Evolutionary conservation across 2,329 filamentous ascomycete genomes (phyloP).

Genomic region (Pseudogymnoascus sp.): DNA sequence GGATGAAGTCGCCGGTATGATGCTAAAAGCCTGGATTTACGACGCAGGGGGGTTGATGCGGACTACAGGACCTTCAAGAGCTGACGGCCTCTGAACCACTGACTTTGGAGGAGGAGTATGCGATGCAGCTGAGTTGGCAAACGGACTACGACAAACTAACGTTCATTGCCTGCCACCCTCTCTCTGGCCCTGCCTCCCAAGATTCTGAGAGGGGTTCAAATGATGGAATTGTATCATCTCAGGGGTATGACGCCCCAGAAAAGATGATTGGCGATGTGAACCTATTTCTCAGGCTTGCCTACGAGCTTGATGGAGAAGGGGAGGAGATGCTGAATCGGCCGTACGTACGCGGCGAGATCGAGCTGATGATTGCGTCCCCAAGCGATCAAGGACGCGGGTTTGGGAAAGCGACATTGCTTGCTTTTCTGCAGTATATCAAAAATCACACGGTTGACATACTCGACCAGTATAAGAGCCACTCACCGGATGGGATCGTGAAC

Average conservation of each 20-base stretch:
- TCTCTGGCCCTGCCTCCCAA: constrained; percentile 3
- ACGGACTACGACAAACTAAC: constrained; percentile 79
- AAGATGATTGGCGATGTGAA: constrained; percentile 71
- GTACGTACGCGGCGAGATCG: constrained; percentile 59
- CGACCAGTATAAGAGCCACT: constrained; percentile 41
- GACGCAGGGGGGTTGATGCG: constrained; percentile 19
- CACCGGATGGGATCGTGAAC: background rate
- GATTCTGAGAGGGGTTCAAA: background rate
- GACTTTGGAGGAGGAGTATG: constrained; percentile 73
- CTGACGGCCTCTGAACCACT: constrained; percentile 85
- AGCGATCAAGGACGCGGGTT: constrained; percentile 54
- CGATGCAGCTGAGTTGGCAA: constrained; percentile 87
- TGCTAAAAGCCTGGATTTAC: constrained; percentile 49
- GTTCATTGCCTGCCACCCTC: constrained; percentile 65
- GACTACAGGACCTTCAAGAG: constrained; percentile 61
- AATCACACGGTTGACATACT: constrained; percentile 49
- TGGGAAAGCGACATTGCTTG: constrained; percentile 57
- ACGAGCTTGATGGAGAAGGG: constrained; percentile 34
- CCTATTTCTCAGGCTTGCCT: constrained; percentile 64
- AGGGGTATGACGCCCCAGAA: constrained; percentile 47
- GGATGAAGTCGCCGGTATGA: constrained; percentile 61
- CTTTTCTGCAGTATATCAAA: constrained; percentile 64
- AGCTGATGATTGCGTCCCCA: constrained; percentile 73
- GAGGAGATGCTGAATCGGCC: background rate
- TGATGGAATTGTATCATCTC: constrained; percentile 24